Percentiles rank a stretch among this genome's conserved stretches.
Conservation (phyloP, 2,329 filamentous ascomycete genomes). For the Exophiala oligosperma region DNA sequence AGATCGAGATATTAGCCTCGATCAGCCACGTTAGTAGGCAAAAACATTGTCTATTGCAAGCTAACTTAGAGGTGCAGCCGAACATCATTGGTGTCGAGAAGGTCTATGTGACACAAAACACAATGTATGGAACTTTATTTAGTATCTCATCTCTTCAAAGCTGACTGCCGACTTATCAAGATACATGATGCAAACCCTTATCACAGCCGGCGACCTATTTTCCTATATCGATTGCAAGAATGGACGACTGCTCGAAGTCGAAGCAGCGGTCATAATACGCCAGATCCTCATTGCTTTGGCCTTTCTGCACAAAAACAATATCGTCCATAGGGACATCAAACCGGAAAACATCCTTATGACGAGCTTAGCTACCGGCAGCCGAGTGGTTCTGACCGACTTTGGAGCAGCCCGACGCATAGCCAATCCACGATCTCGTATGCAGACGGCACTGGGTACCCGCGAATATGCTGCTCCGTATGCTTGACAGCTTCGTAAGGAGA, state of each 20-base stretch:
- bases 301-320: conserved; percentile 56
- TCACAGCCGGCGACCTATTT: conserved; percentile 61
- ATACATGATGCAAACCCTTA: conserved; percentile 62
- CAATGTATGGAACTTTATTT: conserved; percentile 41
- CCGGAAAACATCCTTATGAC: conserved; percentile 64
- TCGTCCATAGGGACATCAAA: conserved; percentile 64
- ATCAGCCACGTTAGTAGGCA: conserved; percentile 51
- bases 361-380: conserved; percentile 49
- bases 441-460: conserved; percentile 54
- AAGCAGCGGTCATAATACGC: conserved; percentile 54
- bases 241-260: conserved; percentile 47
- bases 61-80: conserved; percentile 41
- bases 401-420: conserved; percentile 50
- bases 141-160: background rate
- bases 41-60: background rate
- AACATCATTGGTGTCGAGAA: conserved; percentile 61
- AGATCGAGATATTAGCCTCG: conserved; percentile 49
- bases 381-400: conserved; percentile 63
- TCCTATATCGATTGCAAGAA: conserved; percentile 57
- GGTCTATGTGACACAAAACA: conserved; percentile 54
- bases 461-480: conserved; percentile 62
- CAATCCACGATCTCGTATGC: conserved; percentile 47
- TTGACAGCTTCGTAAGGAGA: background rate
- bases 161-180: conserved; percentile 31
- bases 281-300: conserved; percentile 60